Percentiles rank a stretch among this genome's conserved stretches.
Evolutionary conservation across 441 rosid species (phyloP).

Genomic region (Erodium trifolium): DNA sequence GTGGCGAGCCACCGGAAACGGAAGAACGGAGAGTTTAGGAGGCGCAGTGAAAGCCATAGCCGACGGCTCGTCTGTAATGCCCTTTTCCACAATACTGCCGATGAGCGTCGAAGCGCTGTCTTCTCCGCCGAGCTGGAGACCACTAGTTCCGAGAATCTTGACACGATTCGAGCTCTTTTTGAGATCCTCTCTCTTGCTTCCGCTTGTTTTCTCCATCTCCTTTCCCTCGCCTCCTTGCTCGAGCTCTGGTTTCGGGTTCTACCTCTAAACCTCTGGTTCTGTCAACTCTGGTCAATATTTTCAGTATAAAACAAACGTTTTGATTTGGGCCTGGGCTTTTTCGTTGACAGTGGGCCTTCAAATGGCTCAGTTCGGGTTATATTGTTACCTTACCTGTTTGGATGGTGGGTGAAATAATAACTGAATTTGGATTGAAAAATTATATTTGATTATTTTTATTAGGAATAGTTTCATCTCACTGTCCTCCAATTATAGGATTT

Average conservation of each 20-base stretch:
- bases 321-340: background rate
- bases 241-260: background rate
- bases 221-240: background rate
- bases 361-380: background rate
- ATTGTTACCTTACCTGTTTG: too few relatives aligned
- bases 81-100: conserved; percentile 78
- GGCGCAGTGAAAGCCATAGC: conserved; percentile 32
- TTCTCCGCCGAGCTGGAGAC: conserved; percentile 22
- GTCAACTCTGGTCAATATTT: background rate
- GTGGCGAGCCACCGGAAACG: conserved; percentile 90
- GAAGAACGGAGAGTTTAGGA: conserved; percentile 52
- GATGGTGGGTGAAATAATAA: too few relatives aligned
- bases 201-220: conserved; percentile 26
- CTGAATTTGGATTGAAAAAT: too few relatives aligned
- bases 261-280: background rate
- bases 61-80: conserved; percentile 28
- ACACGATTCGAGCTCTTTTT: conserved; percentile 13
- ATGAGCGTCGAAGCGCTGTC: conserved; percentile 33
- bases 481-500: too few relatives aligned
- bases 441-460: too few relatives aligned
- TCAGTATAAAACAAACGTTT: background rate
- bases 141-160: conserved; percentile 19
- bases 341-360: background rate
- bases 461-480: too few relatives aligned
- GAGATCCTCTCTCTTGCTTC: background rate